Evolutionary conservation across 192 early-diverging fungal genomes (phyloP), one percentile per base, ranked within the genome.

Genomic region (Backusella luteola): DNA sequence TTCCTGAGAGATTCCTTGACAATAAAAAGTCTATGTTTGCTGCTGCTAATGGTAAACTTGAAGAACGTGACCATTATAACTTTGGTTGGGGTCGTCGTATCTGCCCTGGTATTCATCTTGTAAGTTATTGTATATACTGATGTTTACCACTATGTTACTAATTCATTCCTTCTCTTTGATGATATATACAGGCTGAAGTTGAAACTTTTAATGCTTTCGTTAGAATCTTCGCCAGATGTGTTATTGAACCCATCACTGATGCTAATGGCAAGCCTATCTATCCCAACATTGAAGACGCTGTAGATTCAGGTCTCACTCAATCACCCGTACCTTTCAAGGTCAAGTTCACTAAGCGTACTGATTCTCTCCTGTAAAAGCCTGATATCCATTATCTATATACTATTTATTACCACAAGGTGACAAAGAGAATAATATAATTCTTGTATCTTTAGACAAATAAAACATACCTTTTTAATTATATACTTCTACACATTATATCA

Each of bases 1-100:
- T 80, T 56, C 86, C 88, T 8, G 82, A 84, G 41, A 87, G 88
- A 41, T 77, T 59, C 26, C 2, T 63, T 42, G 49, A 56, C 26
- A 73, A 35, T 52, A 19, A 59, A n/a, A 44, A 70, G 32, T 34
- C 29, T 8, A 66, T 71, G 46, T 34, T 26, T 26, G 52, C 49
- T 32, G 19, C 76, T 21, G 70, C 69, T 32, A 77, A 77, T 32
- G 76, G 76, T 23, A 49, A 12, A n/a, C 29, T 72, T n/a, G 76
- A 63, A 71, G 53, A 34, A 19, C 39, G 76, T 15, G 76, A 77
- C 42, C 69, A 71, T 66, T 66, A 42, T 41, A 72, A 34, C 32
- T 77, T 77, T 63, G 76, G 76, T 3, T 77, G 67, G 67, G 76
- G 76, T 15, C 29, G 56, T 29, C 56, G 56, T 63, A 63, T 63